Evolutionary conservation across 306 rosid species (phyloP), one percentile per base, ranked within the genome.

Genomic region (Inga laurina): DNA sequence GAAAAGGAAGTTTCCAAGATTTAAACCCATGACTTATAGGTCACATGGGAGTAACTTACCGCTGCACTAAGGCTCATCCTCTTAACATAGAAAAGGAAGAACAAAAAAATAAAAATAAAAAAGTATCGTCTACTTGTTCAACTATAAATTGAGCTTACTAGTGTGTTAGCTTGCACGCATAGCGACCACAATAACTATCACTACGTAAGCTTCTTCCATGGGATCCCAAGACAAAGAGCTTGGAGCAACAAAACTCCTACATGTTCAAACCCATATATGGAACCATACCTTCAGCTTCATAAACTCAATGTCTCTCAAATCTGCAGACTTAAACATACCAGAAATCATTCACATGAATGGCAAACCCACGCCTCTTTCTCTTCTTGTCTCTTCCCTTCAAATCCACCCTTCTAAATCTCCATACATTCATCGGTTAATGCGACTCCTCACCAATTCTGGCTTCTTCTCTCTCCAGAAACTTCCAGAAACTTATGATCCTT

Each of bases 281-380:
- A 61, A 83, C 22, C 86, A 83, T 34, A 37, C 1, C 1, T 37
- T 86, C 6, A 84, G 51, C 34, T 77, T 43, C 65, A 84, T 86
- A 4, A 77, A 48, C 11, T 61, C 79, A 7, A 70, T 83, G 86
- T 83, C 86, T 57, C 79, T 83, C 10, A 83, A 77, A 61, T 71
- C 79, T 4, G 82, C 82, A 19, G 82, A 83, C 4, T 51, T 83
- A 0, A 3, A 48, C 75, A 78, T 83, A 7, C 76, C 76, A 24
- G 81, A 84, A 11, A 27, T 82, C 57, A 85, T 84, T 78, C 78
- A 85, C 84, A 83, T 49, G 32, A 83, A 90, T 72, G 93, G 88
- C 77, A 62, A 85, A 75, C 88, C 91, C 43, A 88, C 90, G 62
- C 77, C 89, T n/a, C 90, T 89, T 15, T 80, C 91, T 3, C 10